phyloP scores from a whole-genome alignment of 257 asterid genomes.

The Nicotiana benthamiana region DNA sequence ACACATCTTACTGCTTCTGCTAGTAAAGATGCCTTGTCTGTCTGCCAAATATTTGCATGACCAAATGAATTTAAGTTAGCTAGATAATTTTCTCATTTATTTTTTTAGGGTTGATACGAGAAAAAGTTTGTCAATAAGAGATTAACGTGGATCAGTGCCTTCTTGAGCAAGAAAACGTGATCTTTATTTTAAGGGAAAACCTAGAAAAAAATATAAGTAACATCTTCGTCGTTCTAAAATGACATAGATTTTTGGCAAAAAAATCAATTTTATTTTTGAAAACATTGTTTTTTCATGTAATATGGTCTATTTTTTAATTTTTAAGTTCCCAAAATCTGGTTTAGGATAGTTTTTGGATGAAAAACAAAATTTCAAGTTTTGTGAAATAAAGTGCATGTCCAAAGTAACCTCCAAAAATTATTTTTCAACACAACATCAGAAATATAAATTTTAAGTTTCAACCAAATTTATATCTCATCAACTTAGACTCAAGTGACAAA shows the following conservation, averaged over 20 bases:
- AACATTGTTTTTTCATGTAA: no score
- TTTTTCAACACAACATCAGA: no score
- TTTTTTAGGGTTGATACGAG: not conserved
- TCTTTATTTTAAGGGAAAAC: not conserved
- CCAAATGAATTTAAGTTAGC: not conserved
- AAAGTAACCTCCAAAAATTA: no score
- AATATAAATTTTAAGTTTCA: no score
- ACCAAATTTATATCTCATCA: no score
- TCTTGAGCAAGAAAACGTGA: not conserved
- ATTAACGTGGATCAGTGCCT: not conserved
- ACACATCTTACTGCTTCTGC: conserved; percentile 80
- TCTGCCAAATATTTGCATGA: conserved; percentile 23
- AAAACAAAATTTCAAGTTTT: no score
- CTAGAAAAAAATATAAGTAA: not conserved
- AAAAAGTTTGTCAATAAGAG: not conserved
- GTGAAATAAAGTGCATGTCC: no score
- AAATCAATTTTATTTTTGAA: no score
- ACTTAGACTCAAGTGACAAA: not conserved
- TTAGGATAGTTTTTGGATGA: no score
- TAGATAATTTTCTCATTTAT: not conserved
- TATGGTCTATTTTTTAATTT: no score
- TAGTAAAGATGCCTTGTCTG: conserved; percentile 86
- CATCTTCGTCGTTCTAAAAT: not conserved
- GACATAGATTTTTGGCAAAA: not conserved
- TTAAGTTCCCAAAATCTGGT: no score